Conservation (phyloP, 768 basidiomycete species). For the Hypholoma fasciculare region DNA sequence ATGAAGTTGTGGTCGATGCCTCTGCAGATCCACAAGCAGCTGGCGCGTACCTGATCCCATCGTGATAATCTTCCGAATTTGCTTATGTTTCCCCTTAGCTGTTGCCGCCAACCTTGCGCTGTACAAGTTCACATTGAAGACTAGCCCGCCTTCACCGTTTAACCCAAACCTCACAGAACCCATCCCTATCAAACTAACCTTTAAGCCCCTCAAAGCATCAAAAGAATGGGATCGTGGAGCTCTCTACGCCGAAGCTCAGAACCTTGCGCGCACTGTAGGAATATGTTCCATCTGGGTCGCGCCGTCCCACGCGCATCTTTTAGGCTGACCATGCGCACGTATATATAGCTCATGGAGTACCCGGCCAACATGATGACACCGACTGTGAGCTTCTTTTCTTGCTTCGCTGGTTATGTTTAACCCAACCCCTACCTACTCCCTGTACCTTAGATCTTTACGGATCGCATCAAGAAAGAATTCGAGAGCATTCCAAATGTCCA, state of each 20-base stretch:
- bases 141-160: slow-evolving; percentile 63
- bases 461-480: slow-evolving; percentile 70
- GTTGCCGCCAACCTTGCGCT: slow-evolving; percentile 76
- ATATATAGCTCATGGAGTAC: slow-evolving; percentile 70
- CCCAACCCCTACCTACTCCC: neutral
- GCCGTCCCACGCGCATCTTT: neutral
- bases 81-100: slow-evolving; percentile 39
- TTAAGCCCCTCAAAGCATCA: slow-evolving; percentile 47
- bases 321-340: neutral
- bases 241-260: slow-evolving; percentile 76
- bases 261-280: slow-evolving; percentile 71
- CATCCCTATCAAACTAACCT: slow-evolving; percentile 47
- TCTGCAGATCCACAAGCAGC: slow-evolving; percentile 74
- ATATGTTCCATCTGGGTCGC: slow-evolving; percentile 10
- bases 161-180: slow-evolving; percentile 58
- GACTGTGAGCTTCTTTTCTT: slow-evolving; percentile 44
- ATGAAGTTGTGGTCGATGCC: slow-evolving; percentile 63
- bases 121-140: slow-evolving; percentile 81
- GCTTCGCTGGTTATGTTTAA: neutral
- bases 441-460: slow-evolving; percentile 55
- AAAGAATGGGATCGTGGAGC: slow-evolving; percentile 74
- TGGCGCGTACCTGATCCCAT: slow-evolving; percentile 40
- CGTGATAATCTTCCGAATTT: neutral
- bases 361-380: slow-evolving; percentile 89
- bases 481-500: slow-evolving; percentile 65